phyloP scores from a whole-genome alignment of 495 filamentous ascomycete species.

The Mycothermus thermophilus region DNA sequence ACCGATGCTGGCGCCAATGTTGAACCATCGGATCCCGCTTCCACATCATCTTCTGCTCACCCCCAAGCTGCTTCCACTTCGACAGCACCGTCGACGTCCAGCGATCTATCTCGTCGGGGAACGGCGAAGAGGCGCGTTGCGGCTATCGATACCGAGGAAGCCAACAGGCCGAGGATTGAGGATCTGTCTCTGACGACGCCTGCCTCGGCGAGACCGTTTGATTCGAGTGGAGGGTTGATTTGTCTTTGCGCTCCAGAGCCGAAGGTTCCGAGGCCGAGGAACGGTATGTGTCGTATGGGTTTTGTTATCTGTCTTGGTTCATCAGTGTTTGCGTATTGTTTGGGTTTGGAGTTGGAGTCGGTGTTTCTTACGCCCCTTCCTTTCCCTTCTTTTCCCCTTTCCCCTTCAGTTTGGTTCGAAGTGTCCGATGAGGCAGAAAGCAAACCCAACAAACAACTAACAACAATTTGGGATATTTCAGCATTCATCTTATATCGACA shows the following conservation, averaged over 20 bases:
- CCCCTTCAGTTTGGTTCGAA: constrained; percentile 3
- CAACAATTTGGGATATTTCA: no score
- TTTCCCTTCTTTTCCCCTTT: constrained; percentile 13
- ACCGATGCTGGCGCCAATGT: no score
- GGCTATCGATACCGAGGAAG: constrained; percentile 33
- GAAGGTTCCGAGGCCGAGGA: constrained; percentile 86
- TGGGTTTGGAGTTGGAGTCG: neutral
- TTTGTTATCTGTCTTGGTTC: constrained; percentile 9
- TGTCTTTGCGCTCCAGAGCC: constrained; percentile 90
- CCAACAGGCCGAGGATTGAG: constrained; percentile 30
- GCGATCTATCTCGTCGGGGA: constrained; percentile 7
- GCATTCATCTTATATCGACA: constrained; percentile 97
- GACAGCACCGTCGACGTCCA: no score
- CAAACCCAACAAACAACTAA: no score
- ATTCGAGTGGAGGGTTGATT: constrained; percentile 34
- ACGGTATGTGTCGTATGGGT: constrained; percentile 52
- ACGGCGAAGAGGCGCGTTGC: constrained; percentile 32
- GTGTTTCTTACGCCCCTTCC: no score
- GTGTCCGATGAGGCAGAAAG: no score
- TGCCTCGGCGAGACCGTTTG: constrained; percentile 15
- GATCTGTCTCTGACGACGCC: constrained; percentile 27
- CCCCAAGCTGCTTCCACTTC: no score
- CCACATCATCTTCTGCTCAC: no score
- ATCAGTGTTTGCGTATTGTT: constrained; percentile 5
- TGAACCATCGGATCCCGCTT: no score